Evolutionary conservation across 306 rosid genomes (phyloP), one percentile per base, ranked within the genome.

Genomic region (Begonia fuchsioides): DNA sequence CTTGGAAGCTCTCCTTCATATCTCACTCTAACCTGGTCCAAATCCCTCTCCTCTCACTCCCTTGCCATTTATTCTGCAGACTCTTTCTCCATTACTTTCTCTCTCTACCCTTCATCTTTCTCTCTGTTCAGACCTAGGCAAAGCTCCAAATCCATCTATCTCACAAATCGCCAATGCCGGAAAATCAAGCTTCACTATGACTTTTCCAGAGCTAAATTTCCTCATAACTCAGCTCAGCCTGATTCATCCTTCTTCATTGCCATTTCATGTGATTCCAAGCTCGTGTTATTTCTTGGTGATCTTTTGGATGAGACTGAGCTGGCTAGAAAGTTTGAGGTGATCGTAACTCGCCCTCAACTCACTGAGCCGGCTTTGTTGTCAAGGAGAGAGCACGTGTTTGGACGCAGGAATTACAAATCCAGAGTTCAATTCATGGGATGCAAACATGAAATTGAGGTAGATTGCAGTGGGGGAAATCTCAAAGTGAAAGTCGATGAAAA

Each of bases 11-110:
- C 78, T 1, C 74, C 73, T 2, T 60, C 74, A 1, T 54, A 75
- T 56, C 74, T 80, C 53, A 80, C 84, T 3, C 87, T 85, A 50
- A 77, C 84, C 7, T 85, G 95, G 95, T 80, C 70, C 58, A 71
- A 53, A 60, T 47, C 82, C 43, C 65, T 61, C 49, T 62, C 56
- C 52, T 75, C 84, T 38, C 95, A 76, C 58, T 59, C 84, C 50
- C 69, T 77, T 50, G 71, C 81, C 50, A 60, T 84, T 17, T 61
- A 51, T 44, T 67, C 83, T 11, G 11, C 83, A 7, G 64, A 67
- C 50, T 38, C 57, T 47, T 79, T 80, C 67, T 77, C 93, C 67
- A 32, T 74, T 72, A 63, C 81, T 38, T 53, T 80, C 50, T 64
- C 87, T 48, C 83, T 84, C 57, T 60, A 55, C 54, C 79, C 94